A percentile compares a stretch with the other conserved stretches of the same genome.
Conservation (phyloP, 2,329 filamentous ascomycete species). For the Tolypocladium endophyticum region DNA sequence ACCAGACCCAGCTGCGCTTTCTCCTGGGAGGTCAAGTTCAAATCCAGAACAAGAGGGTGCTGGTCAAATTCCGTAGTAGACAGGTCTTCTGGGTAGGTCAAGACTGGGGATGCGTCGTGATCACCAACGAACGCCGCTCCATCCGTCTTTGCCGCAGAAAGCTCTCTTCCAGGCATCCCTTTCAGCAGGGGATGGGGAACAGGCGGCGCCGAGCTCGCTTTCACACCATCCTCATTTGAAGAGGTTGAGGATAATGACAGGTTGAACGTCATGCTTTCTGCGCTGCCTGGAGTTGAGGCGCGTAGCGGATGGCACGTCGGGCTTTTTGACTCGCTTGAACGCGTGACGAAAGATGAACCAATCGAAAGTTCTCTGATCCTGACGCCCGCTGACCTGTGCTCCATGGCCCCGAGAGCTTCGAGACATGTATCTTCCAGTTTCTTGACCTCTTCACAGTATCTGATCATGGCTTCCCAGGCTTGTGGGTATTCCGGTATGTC, state of each 20-base stretch:
- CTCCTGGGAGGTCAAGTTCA: slow-evolving; percentile 16
- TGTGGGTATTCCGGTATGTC: slow-evolving; percentile 18
- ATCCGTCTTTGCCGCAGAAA: slow-evolving; percentile 26
- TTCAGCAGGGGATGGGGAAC: slow-evolving; percentile 31
- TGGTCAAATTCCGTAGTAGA: slow-evolving; percentile 23
- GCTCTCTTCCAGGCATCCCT: slow-evolving; percentile 27
- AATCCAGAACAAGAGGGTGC: slow-evolving; percentile 22
- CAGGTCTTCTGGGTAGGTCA: slow-evolving; percentile 21
- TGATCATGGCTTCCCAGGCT: slow-evolving; percentile 16
- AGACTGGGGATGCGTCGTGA: slow-evolving; percentile 15
- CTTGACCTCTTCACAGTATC: slow-evolving; percentile 22
- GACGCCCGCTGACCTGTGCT: slow-evolving; percentile 2
- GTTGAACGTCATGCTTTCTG: slow-evolving; percentile 2
- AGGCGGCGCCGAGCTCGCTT: slow-evolving; percentile 3
- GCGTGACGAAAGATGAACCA: slow-evolving; percentile 5
- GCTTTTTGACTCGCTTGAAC: slow-evolving; percentile 2
- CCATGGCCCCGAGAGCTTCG: slow-evolving; percentile 9
- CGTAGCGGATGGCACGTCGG: neutral
- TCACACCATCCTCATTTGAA: slow-evolving; percentile 1
- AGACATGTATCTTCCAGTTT: slow-evolving; percentile 22
- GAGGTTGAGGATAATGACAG: neutral
- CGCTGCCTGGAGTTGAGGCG: neutral
- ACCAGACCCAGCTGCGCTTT: slow-evolving; percentile 22
- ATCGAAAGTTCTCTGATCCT: neutral
- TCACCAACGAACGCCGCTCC: slow-evolving; percentile 23